Conservation (phyloP, 1,284 basidiomycete genomes). For the Naganishia sp. region DNA sequence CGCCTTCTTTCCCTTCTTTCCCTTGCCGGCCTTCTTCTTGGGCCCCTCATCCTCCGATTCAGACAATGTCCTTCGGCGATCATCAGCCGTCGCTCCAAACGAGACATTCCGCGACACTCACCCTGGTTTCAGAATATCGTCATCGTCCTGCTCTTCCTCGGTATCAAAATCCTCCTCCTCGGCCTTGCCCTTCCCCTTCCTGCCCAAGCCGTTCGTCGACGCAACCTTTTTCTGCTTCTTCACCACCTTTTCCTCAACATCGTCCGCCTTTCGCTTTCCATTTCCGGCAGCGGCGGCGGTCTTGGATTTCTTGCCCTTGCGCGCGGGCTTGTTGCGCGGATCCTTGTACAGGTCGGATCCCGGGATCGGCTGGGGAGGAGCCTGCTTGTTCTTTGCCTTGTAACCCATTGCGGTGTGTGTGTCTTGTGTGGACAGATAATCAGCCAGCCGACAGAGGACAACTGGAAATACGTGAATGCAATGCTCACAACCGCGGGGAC, state of each 20-base stretch:
- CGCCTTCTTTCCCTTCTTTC: constrained; percentile 38
- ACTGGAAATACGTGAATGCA: not conserved
- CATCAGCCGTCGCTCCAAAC: constrained; percentile 60
- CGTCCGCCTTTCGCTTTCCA: constrained; percentile 12
- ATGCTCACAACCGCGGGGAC: not conserved
- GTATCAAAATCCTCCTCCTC: constrained; percentile 72
- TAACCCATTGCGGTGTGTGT: constrained; percentile 69
- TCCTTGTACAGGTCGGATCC: constrained; percentile 43
- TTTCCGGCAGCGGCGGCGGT: constrained; percentile 7
- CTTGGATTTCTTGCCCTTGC: constrained; percentile 41
- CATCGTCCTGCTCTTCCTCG: constrained; percentile 37
- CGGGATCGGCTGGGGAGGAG: constrained; percentile 65
- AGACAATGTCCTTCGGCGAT: constrained; percentile 5
- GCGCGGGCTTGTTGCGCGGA: constrained; percentile 38
- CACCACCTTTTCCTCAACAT: not conserved
- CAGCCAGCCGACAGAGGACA: not conserved
- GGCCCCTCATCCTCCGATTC: constrained; percentile 41
- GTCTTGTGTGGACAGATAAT: not conserved
- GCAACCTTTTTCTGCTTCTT: constrained; percentile 33
- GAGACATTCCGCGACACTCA: constrained; percentile 57
- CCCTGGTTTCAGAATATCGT: constrained; percentile 23
- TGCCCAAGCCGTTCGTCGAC: constrained; percentile 52
- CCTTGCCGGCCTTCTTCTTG: constrained; percentile 50
- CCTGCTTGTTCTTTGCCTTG: constrained; percentile 88
- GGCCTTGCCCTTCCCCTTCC: constrained; percentile 60